phyloP scores from a whole-genome alignment of 169 alveolate genomes.

The Eimeria sp. region DNA sequence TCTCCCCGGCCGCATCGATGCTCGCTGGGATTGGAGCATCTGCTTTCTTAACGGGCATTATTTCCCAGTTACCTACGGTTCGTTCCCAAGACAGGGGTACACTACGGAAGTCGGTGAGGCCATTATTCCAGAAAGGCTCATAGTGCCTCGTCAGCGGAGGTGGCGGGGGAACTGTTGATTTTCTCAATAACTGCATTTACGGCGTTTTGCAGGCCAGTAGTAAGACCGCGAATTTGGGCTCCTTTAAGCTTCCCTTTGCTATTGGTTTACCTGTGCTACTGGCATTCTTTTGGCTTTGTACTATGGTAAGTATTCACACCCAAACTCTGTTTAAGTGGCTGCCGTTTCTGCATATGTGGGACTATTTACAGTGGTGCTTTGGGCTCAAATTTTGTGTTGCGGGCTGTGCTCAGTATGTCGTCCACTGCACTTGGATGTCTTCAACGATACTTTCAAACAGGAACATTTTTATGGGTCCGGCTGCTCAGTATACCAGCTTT shows the following conservation, averaged over 20 bases:
- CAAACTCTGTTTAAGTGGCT: not conserved
- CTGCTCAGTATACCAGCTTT: not conserved
- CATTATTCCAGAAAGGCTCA: not conserved
- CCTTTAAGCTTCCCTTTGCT: slow-evolving; percentile 55
- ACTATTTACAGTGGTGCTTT: not conserved
- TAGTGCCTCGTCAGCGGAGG: not conserved
- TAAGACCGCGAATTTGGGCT: not conserved
- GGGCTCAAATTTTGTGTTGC: not conserved
- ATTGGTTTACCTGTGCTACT: slow-evolving; percentile 69
- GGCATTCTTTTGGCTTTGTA: slow-evolving; percentile 68
- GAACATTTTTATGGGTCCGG: slow-evolving; percentile 92
- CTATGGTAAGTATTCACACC: slow-evolving; percentile 62
- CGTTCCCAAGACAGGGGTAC: not conserved
- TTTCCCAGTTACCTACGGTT: not conserved
- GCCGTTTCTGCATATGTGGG: not conserved
- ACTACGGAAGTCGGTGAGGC: not conserved
- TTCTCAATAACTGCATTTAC: not conserved
- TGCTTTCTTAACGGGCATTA: slow-evolving; percentile 86
- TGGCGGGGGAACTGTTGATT: not conserved
- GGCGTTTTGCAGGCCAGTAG: slow-evolving; percentile 32
- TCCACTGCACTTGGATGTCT: slow-evolving; percentile 96
- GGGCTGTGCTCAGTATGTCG: slow-evolving; percentile 89
- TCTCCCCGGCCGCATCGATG: slow-evolving; percentile 93
- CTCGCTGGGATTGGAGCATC: slow-evolving; percentile 97
- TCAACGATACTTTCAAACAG: slow-evolving; percentile 97